Conservation (phyloP, 176 grass and related monocot genomes). For the Cocos nucifera region DNA sequence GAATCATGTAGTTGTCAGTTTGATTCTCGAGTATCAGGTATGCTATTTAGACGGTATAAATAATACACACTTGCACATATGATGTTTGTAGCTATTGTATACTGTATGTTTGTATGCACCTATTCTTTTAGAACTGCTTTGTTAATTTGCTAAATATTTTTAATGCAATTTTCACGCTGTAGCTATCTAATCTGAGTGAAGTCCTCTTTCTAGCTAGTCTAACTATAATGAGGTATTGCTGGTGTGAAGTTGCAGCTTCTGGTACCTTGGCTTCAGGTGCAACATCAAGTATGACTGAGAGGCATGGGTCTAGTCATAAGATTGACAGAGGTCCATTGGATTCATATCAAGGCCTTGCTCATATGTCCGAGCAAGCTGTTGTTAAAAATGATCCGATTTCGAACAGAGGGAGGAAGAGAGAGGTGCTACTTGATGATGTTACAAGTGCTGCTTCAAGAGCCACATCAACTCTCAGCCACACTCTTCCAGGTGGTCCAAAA, state of each 20-base stretch:
- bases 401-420: slow-evolving; percentile 24
- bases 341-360: slow-evolving; percentile 25
- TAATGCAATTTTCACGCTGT: no score
- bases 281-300: slow-evolving; percentile 25
- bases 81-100: no score
- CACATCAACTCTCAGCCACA: slow-evolving; percentile 10
- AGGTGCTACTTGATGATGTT: slow-evolving; percentile 32
- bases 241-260: slow-evolving; percentile 11
- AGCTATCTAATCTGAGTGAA: no score
- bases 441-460: slow-evolving; percentile 12
- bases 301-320: slow-evolving; percentile 32
- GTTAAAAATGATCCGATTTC: slow-evolving; percentile 4
- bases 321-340: slow-evolving; percentile 41
- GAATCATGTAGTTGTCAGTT: not conserved
- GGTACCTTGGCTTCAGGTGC: slow-evolving; percentile 8
- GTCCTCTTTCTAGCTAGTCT: no score
- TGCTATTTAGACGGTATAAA: no score
- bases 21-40: no score
- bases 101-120: no score
- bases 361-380: slow-evolving; percentile 15
- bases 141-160: no score
- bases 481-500: slow-evolving; percentile 41
- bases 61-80: no score
- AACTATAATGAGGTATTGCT: not conserved
- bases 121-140: no score